Base-by-base conservation (phyloP, 1,284 basidiomycete genomes). In the Malassezia caprae region DNA sequence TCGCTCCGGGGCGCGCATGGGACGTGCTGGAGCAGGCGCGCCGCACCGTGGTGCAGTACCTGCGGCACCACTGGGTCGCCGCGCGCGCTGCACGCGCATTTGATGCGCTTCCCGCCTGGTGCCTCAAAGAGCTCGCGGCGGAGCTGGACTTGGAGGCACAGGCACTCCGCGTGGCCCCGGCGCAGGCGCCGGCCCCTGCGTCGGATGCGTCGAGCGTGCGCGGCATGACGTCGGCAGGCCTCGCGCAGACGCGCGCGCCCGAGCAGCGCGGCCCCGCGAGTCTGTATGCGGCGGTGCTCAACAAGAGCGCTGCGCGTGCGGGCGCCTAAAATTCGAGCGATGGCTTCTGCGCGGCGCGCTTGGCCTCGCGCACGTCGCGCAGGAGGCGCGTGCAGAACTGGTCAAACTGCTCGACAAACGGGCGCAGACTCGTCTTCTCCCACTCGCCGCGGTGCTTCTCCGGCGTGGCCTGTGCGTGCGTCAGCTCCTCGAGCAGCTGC, bases 391-490 rank as follows among this genome's bases (percentile, higher is more conserved):
- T 63, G 17, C 78, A 76, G 59, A 96, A 87, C 67, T 80, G 80
- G 59, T 96, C 88, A 60, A 98, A 78, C 78, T 94, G 82, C 46
- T 91, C 87, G 32, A 98, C 84, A 68, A 90, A 96, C 3, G 87
- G 86, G 68, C 83, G 86, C 60, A 98, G 76, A 28, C 78, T 78
- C 26, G 80, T 82, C 39, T 77, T 73, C 30, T 78, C 76, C 76
- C 79, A 81, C 80, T 80, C 67, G 81, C 52, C 67, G 50, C 58
- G 64, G 41, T 31, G 39, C 44, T 5, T 35, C 52, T 23, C 30
- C 45, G 37, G 58, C 47, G 39, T 52, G 56, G 45, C 58, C 60
- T 46, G 54, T 31, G 72, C 65, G 40, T 77, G 77, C 48, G 70
- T 69, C 30, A 98, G 79, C 76, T 98, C 89, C 28, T 79, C 77